These are phyloP conservation scores for Sporothrix brunneoviolacea DNA, from an alignment of 2,329 filamentous ascomycete species.

Conservation along the genomic window DNA sequence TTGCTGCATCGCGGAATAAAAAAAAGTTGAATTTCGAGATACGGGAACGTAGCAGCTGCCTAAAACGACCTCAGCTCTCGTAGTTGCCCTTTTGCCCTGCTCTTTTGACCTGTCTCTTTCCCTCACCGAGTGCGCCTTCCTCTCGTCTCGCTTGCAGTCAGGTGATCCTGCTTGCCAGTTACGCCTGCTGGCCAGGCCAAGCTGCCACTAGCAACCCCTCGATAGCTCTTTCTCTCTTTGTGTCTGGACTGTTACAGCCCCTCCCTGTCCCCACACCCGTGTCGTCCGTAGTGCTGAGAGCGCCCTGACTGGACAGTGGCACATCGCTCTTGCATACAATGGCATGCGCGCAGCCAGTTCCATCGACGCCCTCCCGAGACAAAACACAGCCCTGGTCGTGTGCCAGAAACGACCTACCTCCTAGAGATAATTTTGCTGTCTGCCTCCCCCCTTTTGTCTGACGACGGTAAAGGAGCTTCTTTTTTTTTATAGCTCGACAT, in stretches of 20 bases:
- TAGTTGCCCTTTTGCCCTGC: too few species aligned
- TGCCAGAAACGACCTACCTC: background rate
- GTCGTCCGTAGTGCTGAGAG: slow-evolving; percentile 1
- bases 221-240: background rate
- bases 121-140: too few species aligned
- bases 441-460: background rate
- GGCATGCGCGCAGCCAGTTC: slow-evolving; percentile 1
- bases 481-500: background rate
- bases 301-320: background rate
- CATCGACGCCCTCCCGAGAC: slow-evolving; percentile 2
- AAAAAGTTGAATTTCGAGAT: too few species aligned
- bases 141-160: background rate
- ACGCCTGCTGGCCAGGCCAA: background rate
- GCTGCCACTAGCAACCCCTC: background rate
- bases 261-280: background rate
- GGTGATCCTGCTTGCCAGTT: slow-evolving; percentile 8
- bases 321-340: background rate
- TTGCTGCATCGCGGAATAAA: too few species aligned
- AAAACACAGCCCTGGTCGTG: slow-evolving; percentile 8
- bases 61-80: too few species aligned
- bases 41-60: too few species aligned
- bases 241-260: slow-evolving; percentile 4
- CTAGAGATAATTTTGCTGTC: background rate
- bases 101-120: background rate
- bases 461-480: background rate